phyloP scores from a whole-genome alignment of 805 yeast genomes.

The Schwanniomyces polymorphus region DNA sequence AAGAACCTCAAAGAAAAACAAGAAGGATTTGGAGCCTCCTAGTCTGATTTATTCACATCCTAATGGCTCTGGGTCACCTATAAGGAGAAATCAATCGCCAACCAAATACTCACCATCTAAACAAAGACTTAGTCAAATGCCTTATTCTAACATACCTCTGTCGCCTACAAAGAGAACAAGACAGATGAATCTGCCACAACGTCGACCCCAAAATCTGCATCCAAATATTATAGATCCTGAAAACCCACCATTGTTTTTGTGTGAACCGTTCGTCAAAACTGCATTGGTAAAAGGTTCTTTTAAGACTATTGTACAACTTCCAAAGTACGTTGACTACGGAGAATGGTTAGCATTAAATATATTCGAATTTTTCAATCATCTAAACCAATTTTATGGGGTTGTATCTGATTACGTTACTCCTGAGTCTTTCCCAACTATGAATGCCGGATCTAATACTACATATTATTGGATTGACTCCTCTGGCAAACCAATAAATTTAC shows the following conservation, averaged over 20 bases:
- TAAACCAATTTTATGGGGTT: constrained; percentile 88
- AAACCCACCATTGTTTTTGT: constrained; percentile 63
- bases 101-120: constrained; percentile 44
- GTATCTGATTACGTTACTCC: constrained; percentile 89
- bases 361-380: constrained; percentile 82
- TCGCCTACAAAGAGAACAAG: constrained; percentile 19
- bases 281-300: constrained; percentile 96
- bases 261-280: constrained; percentile 92
- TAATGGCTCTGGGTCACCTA: constrained; percentile 31
- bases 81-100: constrained; percentile 38
- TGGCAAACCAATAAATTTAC: constrained; percentile 79
- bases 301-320: constrained; percentile 91
- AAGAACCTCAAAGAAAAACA: constrained; percentile 45
- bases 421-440: constrained; percentile 89
- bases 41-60: constrained; percentile 32
- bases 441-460: constrained; percentile 90
- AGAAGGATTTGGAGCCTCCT: constrained; percentile 33
- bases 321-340: constrained; percentile 89
- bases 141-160: constrained; percentile 9
- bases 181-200: constrained; percentile 8
- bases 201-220: constrained; percentile 7
- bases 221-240: constrained; percentile 10
- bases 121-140: constrained; percentile 15
- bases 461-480: constrained; percentile 84
- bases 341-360: constrained; percentile 96